phyloP scores from a whole-genome alignment of 2,329 filamentous ascomycete species.

The Trichothecium roseum region DNA sequence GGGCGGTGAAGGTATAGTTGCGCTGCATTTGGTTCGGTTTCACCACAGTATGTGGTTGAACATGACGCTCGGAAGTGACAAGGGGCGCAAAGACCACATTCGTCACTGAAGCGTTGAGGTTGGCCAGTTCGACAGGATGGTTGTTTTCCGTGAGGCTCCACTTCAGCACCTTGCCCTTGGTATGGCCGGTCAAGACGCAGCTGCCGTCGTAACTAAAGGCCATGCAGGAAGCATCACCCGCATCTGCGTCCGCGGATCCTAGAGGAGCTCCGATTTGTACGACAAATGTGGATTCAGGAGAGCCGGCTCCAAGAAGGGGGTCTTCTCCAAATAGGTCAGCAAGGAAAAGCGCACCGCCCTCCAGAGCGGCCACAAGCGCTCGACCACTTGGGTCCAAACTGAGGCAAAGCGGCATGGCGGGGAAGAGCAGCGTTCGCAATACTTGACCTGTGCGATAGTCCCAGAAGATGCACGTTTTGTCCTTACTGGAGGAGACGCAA shows the following conservation, averaged over 20 bases:
- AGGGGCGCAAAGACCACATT: constrained; percentile 68
- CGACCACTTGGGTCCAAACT: constrained; percentile 74
- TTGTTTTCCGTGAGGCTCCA: constrained; percentile 71
- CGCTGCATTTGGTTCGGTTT: constrained; percentile 67
- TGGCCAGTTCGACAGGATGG: constrained; percentile 55
- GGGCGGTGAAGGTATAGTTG: constrained; percentile 55
- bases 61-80: constrained; percentile 27
- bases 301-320: constrained; percentile 42
- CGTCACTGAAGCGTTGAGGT: constrained; percentile 72
- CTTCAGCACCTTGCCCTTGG: constrained; percentile 63
- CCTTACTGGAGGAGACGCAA: constrained; percentile 71
- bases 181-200: constrained; percentile 69
- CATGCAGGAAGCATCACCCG: constrained; percentile 56
- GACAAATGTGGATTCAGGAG: constrained; percentile 42
- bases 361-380: constrained; percentile 70
- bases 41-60: constrained; percentile 51
- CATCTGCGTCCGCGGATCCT: constrained; percentile 49
- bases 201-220: constrained; percentile 75
- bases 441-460: constrained; percentile 73
- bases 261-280: constrained; percentile 44
- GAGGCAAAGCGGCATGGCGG: constrained; percentile 60
- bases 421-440: constrained; percentile 73
- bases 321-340: constrained; percentile 59
- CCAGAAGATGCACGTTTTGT: constrained; percentile 88
- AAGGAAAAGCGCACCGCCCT: constrained; percentile 70